Base-by-base conservation (phyloP, 345 rosid species). In the Cochlearia excelsa region DNA sequence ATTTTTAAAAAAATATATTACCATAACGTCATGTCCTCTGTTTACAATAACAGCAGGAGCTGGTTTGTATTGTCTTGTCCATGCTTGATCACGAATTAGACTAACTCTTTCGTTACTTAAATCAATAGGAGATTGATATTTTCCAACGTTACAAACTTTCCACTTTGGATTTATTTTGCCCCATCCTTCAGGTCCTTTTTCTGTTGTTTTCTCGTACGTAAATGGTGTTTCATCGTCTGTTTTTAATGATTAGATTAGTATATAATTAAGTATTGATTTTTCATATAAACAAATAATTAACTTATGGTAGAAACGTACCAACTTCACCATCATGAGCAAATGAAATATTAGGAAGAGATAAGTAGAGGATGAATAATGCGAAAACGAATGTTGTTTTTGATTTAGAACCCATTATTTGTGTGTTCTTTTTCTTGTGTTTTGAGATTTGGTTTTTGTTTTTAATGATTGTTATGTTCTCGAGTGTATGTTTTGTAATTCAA, bases 121-220 rank as follows among this genome's bases (percentile, higher is more conserved):
- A 73, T 87, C 92, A 47, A 84, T 78, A 0, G 93, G 93, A 45
- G 97, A 90, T 57, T 90, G 97, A 30, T 57, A 40, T 26, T 63
- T 78, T 51, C 97, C 95, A 0, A 28, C 46, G 23, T 44, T 69
- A 46, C 97, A 90, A 39, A 27, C 40, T 69, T 42, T 9, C 95
- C 97, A 89, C 0, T 74, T 26, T 0, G 81, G 83, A 10, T 79
- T 41, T 0, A 84, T 7, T 10, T 69, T 34, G 4, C 84, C 77
- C 95, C 95, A 84, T 16, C 51, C 45, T 3, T 33, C 9, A 30
- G 91, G 91, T 26, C 91, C 89, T 7, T 55, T 81, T 0, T 65
- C 80, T 1, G 53, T 67, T 7, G 59, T 76, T 63, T 73, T 57
- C 2, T 34, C 23, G 26, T 84, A 87, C 7, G 73, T 42, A 50